phyloP scores from a whole-genome alignment of 805 yeast species.

The Kockiozyma suomiensis region DNA sequence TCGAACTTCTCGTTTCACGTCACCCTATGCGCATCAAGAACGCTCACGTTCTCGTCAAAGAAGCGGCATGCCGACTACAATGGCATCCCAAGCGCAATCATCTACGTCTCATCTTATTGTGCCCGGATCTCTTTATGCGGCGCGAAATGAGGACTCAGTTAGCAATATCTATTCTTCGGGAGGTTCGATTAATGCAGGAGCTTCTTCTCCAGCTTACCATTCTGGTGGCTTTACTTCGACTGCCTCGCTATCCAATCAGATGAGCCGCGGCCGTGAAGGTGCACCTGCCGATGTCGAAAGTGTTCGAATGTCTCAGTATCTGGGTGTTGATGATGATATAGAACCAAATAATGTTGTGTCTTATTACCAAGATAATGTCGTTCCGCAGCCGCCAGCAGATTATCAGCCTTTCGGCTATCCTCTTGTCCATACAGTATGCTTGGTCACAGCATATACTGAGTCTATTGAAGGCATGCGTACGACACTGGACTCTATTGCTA shows the following conservation, averaged over 20 bases:
- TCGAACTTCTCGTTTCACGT: slow-evolving; percentile 33
- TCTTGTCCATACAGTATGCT: slow-evolving; percentile 68
- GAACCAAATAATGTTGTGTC: slow-evolving; percentile 3
- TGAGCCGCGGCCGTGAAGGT: slow-evolving; percentile 28
- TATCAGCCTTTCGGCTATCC: slow-evolving; percentile 88
- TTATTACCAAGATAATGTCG: slow-evolving; percentile 65
- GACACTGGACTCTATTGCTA: slow-evolving; percentile 89
- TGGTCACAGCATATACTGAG: slow-evolving; percentile 95
- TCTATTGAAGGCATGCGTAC: slow-evolving; percentile 83
- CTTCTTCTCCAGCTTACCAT: slow-evolving; percentile 13
- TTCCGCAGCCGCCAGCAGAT: slow-evolving; percentile 88
- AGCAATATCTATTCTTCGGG: slow-evolving; percentile 11
- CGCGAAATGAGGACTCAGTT: slow-evolving; percentile 17
- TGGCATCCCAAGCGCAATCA: slow-evolving; percentile 36
- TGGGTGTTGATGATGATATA: slow-evolving; percentile 16
- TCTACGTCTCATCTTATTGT: slow-evolving; percentile 35
- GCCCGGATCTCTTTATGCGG: slow-evolving; percentile 29
- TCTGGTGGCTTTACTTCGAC: slow-evolving; percentile 12
- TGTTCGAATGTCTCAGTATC: slow-evolving; percentile 17
- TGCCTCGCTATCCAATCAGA: slow-evolving; percentile 5
- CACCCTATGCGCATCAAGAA: slow-evolving; percentile 21
- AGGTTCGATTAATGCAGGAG: slow-evolving; percentile 15
- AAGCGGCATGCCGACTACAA: slow-evolving; percentile 28
- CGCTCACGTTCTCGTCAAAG: slow-evolving; percentile 29
- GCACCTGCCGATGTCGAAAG: slow-evolving; percentile 25